Evolutionary conservation across 2,329 filamentous ascomycete genomes (phyloP), one percentile per base, ranked within the genome.

Genomic region (Fusarium vanettenii): DNA sequence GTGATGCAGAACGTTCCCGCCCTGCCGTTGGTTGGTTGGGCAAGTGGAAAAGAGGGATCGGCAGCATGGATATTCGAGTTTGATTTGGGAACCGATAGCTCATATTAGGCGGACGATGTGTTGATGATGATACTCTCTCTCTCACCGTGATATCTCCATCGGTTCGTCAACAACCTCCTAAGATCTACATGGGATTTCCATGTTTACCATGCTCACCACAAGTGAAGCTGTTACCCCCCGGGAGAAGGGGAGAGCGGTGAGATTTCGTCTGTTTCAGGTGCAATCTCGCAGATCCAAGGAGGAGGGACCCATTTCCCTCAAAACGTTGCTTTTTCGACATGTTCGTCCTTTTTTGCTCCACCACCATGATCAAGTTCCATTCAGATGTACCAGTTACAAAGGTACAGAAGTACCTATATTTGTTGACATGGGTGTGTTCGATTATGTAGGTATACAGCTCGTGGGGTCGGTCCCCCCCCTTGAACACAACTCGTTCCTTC

Each of bases 11-110:
- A 5, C 5, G 29, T 52, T 43, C 37, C 52, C 52, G 41, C 48
- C 48, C 33, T 25, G 35, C 20, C 20, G 18, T 55, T 45, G 35
- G 61, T 48, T 60, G 60, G 61, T 62, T 45, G 45, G 50, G 56
- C 6, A 63, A n/a, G 29, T 14, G 9, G 16, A n/a, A 39, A 27
- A 64, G 60, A 35, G 52, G 14, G 61, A 75, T 74, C 72, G 65
- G 43, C 64, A 29, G 41, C 72, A 75, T 70, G 72, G 72, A 63
- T 73, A 37, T 37, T 57, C 55, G 57, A 16, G 37, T 29, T 61
- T 35, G 16, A 33, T 55, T 35, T 60, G 29, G 29, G 6, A 48
- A 35, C 18, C 22, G 60, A 69, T 31, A 69, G 35, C 60, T 65
- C 60, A 72, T 18, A 50, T 45, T 31, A 67, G 69, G 69, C 72